A percentile compares a stretch with the other conserved stretches of the same genome.
These are phyloP conservation scores for Penicillium expansum DNA, from an alignment of 2,329 filamentous ascomycete genomes.

Conservation along the genomic window DNA sequence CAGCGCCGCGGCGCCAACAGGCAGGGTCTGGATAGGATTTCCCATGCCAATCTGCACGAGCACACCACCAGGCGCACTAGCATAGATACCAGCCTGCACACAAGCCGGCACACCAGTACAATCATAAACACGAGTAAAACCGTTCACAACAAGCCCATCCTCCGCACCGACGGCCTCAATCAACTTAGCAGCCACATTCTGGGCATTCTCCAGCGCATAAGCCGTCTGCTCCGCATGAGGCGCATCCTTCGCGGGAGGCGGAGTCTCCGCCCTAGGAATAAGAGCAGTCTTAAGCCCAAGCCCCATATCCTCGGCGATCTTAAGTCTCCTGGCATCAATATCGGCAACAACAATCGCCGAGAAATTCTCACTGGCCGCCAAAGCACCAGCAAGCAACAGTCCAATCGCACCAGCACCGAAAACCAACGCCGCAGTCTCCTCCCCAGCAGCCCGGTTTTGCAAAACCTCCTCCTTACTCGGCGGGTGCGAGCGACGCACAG, in stretches of 20 bases:
- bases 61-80: slow-evolving; percentile 49
- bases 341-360: slow-evolving; percentile 59
- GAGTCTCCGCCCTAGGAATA: slow-evolving; percentile 34
- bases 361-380: slow-evolving; percentile 55
- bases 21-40: slow-evolving; percentile 54
- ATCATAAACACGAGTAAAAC: slow-evolving; percentile 47
- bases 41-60: slow-evolving; percentile 59
- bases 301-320: slow-evolving; percentile 50
- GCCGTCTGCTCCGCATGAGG: slow-evolving; percentile 34
- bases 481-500: slow-evolving; percentile 54
- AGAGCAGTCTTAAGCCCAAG: slow-evolving; percentile 39
- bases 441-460: slow-evolving; percentile 42
- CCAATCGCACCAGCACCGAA: slow-evolving; percentile 63
- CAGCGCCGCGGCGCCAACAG: slow-evolving; percentile 54
- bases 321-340: slow-evolving; percentile 56
- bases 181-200: slow-evolving; percentile 35
- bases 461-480: slow-evolving; percentile 36
- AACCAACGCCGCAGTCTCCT: slow-evolving; percentile 52
- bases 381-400: slow-evolving; percentile 56
- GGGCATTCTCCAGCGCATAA: slow-evolving; percentile 37
- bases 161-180: slow-evolving; percentile 19
- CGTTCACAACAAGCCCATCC: slow-evolving; percentile 25
- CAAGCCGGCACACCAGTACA: slow-evolving; percentile 48
- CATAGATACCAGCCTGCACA: slow-evolving; percentile 47
- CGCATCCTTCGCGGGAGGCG: slow-evolving; percentile 32